Evolutionary conservation across 108 stramenopile genomes (phyloP).

Genomic region (Cyclotella atomus): DNA sequence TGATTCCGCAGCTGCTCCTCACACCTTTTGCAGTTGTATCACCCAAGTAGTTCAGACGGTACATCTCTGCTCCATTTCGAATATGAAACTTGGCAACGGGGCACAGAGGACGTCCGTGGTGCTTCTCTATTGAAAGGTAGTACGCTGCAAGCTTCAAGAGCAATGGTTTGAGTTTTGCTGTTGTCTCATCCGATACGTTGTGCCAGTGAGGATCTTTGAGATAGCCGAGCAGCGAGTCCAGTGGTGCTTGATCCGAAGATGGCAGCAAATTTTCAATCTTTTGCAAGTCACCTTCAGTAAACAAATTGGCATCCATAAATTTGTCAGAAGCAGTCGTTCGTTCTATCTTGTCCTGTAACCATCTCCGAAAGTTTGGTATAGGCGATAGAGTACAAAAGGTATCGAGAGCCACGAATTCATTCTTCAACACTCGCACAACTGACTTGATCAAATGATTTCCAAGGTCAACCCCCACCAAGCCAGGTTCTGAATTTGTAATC

Average conservation of each 20-base stretch:
- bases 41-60: conserved; percentile 71
- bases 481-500: conserved; percentile 83
- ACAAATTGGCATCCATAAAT: conserved; percentile 37
- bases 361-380: conserved; percentile 85
- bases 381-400: conserved; percentile 91
- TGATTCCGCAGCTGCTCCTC: conserved; percentile 74
- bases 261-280: conserved; percentile 21
- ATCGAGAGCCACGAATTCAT: conserved; percentile 59
- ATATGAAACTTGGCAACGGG: conserved; percentile 87
- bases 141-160: conserved; percentile 72
- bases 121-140: conserved; percentile 69
- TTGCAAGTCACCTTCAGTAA: conserved; percentile 44
- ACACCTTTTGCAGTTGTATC: conserved; percentile 71
- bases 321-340: conserved; percentile 20
- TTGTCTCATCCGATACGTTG: not conserved
- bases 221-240: conserved; percentile 16
- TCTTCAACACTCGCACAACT: conserved; percentile 61
- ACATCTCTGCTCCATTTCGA: conserved; percentile 83
- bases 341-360: conserved; percentile 71
- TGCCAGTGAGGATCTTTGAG: conserved; percentile 24
- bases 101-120: conserved; percentile 78
- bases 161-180: conserved; percentile 49
- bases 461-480: conserved; percentile 87
- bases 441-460: conserved; percentile 90
- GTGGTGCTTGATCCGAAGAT: conserved; percentile 11